A percentile compares a stretch with the other conserved stretches of the same genome.
phyloP scores from a whole-genome alignment of 2,329 filamentous ascomycete genomes.

The Arthrobotrys iridis region DNA sequence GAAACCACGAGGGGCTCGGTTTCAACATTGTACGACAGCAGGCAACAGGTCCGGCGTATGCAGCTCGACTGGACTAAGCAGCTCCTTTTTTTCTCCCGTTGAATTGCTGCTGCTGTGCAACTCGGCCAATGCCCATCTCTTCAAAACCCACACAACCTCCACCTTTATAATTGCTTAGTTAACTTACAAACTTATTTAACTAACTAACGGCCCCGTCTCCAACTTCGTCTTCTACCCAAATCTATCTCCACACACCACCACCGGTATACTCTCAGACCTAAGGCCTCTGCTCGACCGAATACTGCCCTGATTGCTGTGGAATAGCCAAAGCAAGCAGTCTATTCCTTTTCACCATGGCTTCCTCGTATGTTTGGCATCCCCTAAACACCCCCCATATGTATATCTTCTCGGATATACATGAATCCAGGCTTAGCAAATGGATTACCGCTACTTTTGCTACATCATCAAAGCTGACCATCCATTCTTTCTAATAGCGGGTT shows the following conservation, averaged over 20 bases:
- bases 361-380: slow-evolving; percentile 41
- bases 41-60: background rate
- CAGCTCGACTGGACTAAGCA: slow-evolving; percentile 3
- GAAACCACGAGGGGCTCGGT: slow-evolving; percentile 24
- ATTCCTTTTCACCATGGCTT: slow-evolving; percentile 45
- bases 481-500: slow-evolving; percentile 60
- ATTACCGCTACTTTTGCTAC: background rate
- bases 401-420: background rate
- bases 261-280: background rate
- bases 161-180: background rate
- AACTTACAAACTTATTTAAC: background rate
- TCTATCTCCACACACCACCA: background rate
- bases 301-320: slow-evolving; percentile 5
- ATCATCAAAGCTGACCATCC: background rate
- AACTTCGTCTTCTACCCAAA: background rate
- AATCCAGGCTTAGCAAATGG: slow-evolving; percentile 1
- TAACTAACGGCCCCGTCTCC: background rate
- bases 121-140: slow-evolving; percentile 24
- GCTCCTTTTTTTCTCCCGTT: slow-evolving; percentile 35
- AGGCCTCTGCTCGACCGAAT: background rate
- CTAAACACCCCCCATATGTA: slow-evolving; percentile 29
- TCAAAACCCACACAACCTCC: slow-evolving; percentile 1
- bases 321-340: slow-evolving; percentile 21
- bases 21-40: slow-evolving; percentile 27
- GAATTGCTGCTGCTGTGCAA: slow-evolving; percentile 27